Evolutionary conservation across 768 basidiomycete species (phyloP).

Genomic region (Psilocybe cubensis): DNA sequence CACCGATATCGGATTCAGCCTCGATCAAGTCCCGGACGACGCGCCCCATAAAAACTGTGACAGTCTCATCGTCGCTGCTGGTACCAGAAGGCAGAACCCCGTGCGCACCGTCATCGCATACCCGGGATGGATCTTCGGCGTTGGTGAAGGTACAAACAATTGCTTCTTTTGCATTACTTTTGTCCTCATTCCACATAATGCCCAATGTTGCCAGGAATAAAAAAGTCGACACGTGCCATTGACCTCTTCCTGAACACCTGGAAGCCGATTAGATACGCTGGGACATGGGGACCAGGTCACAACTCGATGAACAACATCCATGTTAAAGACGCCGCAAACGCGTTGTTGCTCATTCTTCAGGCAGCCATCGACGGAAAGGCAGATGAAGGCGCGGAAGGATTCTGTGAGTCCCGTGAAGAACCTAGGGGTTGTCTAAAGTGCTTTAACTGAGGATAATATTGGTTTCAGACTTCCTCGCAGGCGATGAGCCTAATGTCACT

Average conservation of each 20-base stretch:
- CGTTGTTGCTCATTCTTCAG: constrained; percentile 37
- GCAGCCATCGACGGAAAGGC: constrained; percentile 44
- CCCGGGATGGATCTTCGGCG: constrained; percentile 46
- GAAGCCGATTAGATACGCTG: constrained; percentile 34
- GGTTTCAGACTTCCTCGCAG: constrained; percentile 38
- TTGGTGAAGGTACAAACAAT: constrained; percentile 38
- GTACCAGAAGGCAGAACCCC: constrained; percentile 39
- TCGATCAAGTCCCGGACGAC: constrained; percentile 26
- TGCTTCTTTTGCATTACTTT: neutral
- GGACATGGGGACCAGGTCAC: constrained; percentile 46
- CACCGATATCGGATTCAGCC: constrained; percentile 39
- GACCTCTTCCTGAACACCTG: constrained; percentile 38
- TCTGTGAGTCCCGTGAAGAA: constrained; percentile 42
- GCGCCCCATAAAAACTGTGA: constrained; percentile 28
- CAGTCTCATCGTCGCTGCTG: constrained; percentile 40
- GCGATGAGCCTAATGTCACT: constrained; percentile 27
- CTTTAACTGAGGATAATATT: neutral
- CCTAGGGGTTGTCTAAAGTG: neutral
- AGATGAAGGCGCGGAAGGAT: constrained; percentile 42
- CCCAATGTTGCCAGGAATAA: constrained; percentile 27
- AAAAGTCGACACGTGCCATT: constrained; percentile 39
- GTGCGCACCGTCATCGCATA: constrained; percentile 47
- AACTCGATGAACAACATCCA: constrained; percentile 43
- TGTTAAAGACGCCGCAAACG: constrained; percentile 41
- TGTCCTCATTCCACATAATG: neutral